A percentile compares a stretch with the other conserved stretches of the same genome.
phyloP scores from a whole-genome alignment of 2,329 filamentous ascomycete genomes.

The Cephalotrichum gorgonifer region DNA sequence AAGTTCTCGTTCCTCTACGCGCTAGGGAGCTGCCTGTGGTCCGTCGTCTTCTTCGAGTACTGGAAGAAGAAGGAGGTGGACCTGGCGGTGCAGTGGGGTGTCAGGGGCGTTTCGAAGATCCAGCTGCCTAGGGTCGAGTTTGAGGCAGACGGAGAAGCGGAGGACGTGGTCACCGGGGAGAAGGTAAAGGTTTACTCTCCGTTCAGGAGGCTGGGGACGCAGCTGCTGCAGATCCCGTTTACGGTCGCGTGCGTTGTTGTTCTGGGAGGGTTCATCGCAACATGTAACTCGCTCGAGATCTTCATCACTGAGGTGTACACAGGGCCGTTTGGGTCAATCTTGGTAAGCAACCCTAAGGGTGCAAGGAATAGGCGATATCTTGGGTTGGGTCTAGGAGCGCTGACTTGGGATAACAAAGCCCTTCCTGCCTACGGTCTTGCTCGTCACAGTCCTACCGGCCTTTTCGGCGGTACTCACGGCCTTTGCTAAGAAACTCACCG shows the following conservation, averaged over 20 bases:
- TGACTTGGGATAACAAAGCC: conserved; percentile 42
- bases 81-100: conserved; percentile 78
- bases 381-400: not conserved
- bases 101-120: conserved; percentile 72
- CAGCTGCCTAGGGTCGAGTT: conserved; percentile 72
- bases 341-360: conserved; percentile 47
- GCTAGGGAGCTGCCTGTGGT: conserved; percentile 72
- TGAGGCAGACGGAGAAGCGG: conserved; percentile 62
- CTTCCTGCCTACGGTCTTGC: conserved; percentile 78
- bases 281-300: conserved; percentile 86
- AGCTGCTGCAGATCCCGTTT: conserved; percentile 78
- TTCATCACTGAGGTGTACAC: conserved; percentile 92
- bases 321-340: conserved; percentile 73
- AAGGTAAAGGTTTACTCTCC: conserved; percentile 65
- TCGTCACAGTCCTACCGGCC: conserved; percentile 73
- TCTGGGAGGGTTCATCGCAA: conserved; percentile 72
- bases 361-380: not conserved
- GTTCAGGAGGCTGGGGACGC: conserved; percentile 62
- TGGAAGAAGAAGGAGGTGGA: conserved; percentile 93
- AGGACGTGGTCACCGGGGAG: conserved; percentile 77
- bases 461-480: conserved; percentile 65
- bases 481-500: conserved; percentile 66
- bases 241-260: conserved; percentile 60
- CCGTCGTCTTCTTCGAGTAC: conserved; percentile 82
- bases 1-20: conserved; percentile 78